Conservation (phyloP, 192 early-diverging fungal genomes). For the Coemansia sp. region DNA sequence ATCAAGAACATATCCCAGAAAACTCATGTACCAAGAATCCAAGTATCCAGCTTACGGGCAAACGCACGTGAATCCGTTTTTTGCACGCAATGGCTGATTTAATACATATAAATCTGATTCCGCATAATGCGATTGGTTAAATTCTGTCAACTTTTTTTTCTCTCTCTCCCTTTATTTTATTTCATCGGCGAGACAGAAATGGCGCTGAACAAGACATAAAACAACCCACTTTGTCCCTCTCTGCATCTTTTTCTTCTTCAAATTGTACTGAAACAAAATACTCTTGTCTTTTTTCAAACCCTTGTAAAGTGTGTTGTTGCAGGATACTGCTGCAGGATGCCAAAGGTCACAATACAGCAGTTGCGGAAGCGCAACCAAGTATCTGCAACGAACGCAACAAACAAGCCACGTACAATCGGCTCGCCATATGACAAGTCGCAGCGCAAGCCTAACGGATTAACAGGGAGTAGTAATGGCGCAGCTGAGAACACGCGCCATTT, state of each 20-base stretch:
- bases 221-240: too few relatives aligned
- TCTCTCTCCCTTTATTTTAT: too few relatives aligned
- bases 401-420: conserved; percentile 46
- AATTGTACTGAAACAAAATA: background rate
- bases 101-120: too few relatives aligned
- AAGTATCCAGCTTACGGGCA: too few relatives aligned
- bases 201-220: too few relatives aligned
- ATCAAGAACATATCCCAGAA: too few relatives aligned
- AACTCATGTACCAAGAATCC: too few relatives aligned
- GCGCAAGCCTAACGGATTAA: conserved; percentile 4
- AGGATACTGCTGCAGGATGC: conserved; percentile 20
- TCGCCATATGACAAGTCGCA: conserved; percentile 42
- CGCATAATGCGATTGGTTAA: too few relatives aligned
- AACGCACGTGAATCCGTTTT: too few relatives aligned
- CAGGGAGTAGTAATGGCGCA: conserved; percentile 9
- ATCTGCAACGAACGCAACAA: conserved; percentile 39
- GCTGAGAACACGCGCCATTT: conserved; percentile 54
- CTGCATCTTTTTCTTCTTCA: background rate
- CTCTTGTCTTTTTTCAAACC: background rate
- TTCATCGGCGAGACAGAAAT: too few relatives aligned
- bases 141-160: too few relatives aligned
- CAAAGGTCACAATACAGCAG: conserved; percentile 57
- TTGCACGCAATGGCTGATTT: too few relatives aligned
- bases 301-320: background rate
- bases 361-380: conserved; percentile 52